Base-by-base conservation (phyloP, 192 early-diverging fungal genomes). In the Rhizoclosmatium globosum region DNA sequence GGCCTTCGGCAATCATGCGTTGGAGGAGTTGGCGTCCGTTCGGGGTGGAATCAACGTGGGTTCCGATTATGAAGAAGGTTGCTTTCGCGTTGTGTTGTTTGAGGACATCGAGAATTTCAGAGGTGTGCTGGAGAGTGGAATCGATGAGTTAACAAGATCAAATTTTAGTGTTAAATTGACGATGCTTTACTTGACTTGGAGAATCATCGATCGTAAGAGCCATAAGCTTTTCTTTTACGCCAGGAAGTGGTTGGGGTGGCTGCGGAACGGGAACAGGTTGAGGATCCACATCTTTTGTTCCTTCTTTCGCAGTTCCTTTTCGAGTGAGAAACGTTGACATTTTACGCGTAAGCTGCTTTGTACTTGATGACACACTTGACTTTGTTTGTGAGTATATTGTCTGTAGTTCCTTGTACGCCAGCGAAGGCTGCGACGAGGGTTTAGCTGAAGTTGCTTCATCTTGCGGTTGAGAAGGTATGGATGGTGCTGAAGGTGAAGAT, bases 61-160 rank as follows among this genome's bases (percentile, higher is more conserved):
- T 11, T 13, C 77, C 77, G 71, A 79, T 79, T 0, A 79, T 80
- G 48, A 73, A 80, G 64, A 80, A 80, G 15, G 79, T 80, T 9
- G 71, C 70, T 61, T 80, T 74, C 9, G 62, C 60, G 39, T 67
- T 46, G 38, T 76, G 1, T 68, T 80, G 74, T 56, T 67, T 61
- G 38, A 80, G 57, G 42, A 80, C 77, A 68, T 80, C 72, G 43
- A 80, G 72, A 23, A 80, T 68, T 60, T 80, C 79, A 41, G 60
- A 53, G 13, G 79, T 68, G 71, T 67, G 53, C 71, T 74, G 48
- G 4, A 59, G 6, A 50, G 48, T 50, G n/a, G n/a, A n/a, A n/a
- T n/a, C n/a, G n/a, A n/a, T n/a, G n/a, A n/a, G n/a, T n/a, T n/a
- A n/a, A n/a, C n/a, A n/a, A n/a, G n/a, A n/a, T n/a, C n/a, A n/a